Conservation (phyloP, 495 filamentous ascomycete genomes). For the Aspergillus homomorphus region DNA sequence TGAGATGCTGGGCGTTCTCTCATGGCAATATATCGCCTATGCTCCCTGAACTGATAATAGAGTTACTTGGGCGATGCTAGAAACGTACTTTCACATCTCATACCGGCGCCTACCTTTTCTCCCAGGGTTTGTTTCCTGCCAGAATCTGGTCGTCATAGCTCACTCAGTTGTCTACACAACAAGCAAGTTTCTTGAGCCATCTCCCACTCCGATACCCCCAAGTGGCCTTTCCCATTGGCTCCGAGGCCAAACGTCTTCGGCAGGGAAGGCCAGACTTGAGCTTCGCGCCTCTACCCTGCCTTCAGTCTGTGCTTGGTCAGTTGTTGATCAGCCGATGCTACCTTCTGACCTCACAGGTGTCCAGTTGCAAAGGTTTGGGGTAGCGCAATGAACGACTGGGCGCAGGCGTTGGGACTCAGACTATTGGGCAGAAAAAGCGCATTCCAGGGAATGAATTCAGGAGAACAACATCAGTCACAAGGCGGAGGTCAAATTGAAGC, state of each 20-base stretch:
- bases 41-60: background rate
- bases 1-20: background rate
- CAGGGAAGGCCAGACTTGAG: background rate
- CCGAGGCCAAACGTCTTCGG: background rate
- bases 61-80: background rate
- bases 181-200: background rate
- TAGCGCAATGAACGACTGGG: background rate
- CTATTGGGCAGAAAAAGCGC: background rate
- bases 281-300: background rate
- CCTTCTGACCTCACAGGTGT: background rate
- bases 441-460: background rate
- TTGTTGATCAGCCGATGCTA: background rate
- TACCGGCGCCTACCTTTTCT: background rate
- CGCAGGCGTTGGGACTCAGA: background rate
- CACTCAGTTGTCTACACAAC: background rate
- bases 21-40: background rate
- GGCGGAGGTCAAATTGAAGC: background rate
- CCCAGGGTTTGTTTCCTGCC: too few species aligned
- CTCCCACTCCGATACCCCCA: background rate
- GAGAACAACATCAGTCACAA: background rate
- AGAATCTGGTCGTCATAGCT: background rate
- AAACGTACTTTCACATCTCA: background rate
- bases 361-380: background rate
- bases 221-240: background rate
- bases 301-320: background rate